A percentile compares a stretch with the other conserved stretches of the same genome.
Evolutionary conservation across 139 green algal species (phyloP).

Genomic region (Chloropicon primus): DNA sequence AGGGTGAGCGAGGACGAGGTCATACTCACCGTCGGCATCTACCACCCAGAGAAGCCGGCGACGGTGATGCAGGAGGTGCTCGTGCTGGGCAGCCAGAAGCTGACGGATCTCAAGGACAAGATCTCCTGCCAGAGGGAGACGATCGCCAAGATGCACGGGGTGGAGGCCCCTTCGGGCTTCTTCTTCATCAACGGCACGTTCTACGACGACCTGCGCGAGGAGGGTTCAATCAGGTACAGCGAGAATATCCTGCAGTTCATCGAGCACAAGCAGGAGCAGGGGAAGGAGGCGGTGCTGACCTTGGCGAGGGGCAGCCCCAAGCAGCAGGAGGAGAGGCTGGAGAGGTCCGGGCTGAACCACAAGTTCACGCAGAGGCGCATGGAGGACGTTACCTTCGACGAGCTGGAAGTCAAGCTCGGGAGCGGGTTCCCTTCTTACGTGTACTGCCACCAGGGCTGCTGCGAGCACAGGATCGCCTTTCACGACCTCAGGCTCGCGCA

Average conservation of each 20-base stretch:
- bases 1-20: constrained; percentile 5
- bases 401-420: constrained; percentile 12
- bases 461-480: constrained; percentile 15
- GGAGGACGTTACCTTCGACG: constrained; percentile 9
- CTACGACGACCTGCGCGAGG: constrained; percentile 13
- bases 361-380: constrained; percentile 1
- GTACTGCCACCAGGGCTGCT: constrained; percentile 25
- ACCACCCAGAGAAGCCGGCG: background rate
- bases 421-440: constrained; percentile 3
- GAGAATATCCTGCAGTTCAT: constrained; percentile 12
- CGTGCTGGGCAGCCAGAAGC: constrained; percentile 12
- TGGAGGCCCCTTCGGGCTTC: constrained; percentile 5
- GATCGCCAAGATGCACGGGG: background rate
- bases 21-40: background rate
- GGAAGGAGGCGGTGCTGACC: background rate
- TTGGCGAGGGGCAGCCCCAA: background rate
- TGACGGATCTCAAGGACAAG: constrained; percentile 5
- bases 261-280: constrained; percentile 1
- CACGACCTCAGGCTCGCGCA: background rate
- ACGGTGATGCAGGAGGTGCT: constrained; percentile 5
- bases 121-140: background rate
- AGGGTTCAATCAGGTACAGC: constrained; percentile 6
- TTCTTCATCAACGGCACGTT: constrained; percentile 19
- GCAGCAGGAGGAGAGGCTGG: background rate
- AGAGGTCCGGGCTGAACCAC: background rate